Evolutionary conservation across 345 rosid genomes (phyloP).

Genomic region (Eucalyptus pauciflora): DNA sequence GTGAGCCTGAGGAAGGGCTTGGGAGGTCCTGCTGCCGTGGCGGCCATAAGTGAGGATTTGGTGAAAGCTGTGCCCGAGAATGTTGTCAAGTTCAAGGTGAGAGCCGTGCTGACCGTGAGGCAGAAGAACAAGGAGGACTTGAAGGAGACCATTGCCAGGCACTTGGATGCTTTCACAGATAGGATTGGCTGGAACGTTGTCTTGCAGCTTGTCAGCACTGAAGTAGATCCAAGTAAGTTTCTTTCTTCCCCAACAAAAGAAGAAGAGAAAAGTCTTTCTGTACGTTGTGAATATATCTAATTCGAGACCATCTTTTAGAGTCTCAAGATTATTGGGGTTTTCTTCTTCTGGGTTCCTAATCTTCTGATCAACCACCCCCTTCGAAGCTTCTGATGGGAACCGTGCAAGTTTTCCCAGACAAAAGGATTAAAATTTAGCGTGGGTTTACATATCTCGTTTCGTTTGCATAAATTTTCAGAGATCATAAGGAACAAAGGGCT

Average conservation of each 20-base stretch:
- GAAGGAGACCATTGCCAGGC: conserved; percentile 61
- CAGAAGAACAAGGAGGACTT: conserved; percentile 78
- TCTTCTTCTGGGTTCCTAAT: neutral
- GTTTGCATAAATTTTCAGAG: neutral
- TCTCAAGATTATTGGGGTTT: neutral
- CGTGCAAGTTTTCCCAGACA: neutral
- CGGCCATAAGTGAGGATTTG: conserved; percentile 73
- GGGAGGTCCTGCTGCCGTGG: conserved; percentile 1
- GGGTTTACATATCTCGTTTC: neutral
- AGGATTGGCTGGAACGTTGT: conserved; percentile 74
- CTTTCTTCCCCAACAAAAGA: neutral
- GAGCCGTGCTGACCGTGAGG: conserved; percentile 68
- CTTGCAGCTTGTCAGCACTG: conserved; percentile 73
- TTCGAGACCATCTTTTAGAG: neutral
- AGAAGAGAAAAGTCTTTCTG: neutral
- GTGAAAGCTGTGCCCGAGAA: conserved; percentile 20
- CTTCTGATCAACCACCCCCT: neutral
- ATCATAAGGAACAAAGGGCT: neutral
- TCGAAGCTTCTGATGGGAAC: neutral
- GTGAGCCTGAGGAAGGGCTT: neutral
- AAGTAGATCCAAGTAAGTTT: conserved; percentile 80
- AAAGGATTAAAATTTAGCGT: neutral
- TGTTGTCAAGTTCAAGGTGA: conserved; percentile 55
- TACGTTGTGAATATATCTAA: neutral
- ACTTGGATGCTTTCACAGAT: conserved; percentile 63